phyloP scores from a whole-genome alignment of 257 asterid genomes.

The Salvia rosmarinus region DNA sequence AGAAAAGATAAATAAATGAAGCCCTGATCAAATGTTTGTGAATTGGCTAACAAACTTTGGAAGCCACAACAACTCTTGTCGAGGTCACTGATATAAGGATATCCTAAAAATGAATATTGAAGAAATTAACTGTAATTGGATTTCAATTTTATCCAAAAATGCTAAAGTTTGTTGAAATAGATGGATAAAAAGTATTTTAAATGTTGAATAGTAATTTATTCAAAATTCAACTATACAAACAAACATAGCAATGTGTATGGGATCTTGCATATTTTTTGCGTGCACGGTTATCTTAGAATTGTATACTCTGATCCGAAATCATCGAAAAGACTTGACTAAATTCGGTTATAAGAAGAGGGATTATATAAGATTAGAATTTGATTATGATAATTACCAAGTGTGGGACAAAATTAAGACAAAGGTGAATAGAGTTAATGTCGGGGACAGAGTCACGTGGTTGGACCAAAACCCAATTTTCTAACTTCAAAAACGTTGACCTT shows the following conservation, averaged over 20 bases:
- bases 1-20: too few species aligned
- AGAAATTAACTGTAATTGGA: too few species aligned
- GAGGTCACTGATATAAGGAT: too few species aligned
- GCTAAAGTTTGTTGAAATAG: too few species aligned
- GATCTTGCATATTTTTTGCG: constrained; percentile 33
- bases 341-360: background rate
- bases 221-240: background rate
- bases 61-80: too few species aligned
- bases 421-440: constrained; percentile 34
- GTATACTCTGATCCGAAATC: background rate
- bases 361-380: background rate
- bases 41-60: too few species aligned
- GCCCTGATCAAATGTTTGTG: too few species aligned
- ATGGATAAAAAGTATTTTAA: too few species aligned
- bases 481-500: constrained; percentile 34
- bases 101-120: too few species aligned
- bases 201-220: background rate
- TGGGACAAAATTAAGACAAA: constrained; percentile 7
- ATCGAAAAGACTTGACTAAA: constrained; percentile 34
- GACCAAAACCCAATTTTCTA: constrained; percentile 43
- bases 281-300: constrained; percentile 12
- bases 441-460: constrained; percentile 66
- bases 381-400: background rate
- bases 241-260: constrained; percentile 17
- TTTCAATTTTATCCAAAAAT: too few species aligned